Percentiles rank a stretch among this genome's conserved stretches.
These are phyloP conservation scores for Euclidium syriacum DNA, from an alignment of 345 rosid genomes.

Conservation along the genomic window DNA sequence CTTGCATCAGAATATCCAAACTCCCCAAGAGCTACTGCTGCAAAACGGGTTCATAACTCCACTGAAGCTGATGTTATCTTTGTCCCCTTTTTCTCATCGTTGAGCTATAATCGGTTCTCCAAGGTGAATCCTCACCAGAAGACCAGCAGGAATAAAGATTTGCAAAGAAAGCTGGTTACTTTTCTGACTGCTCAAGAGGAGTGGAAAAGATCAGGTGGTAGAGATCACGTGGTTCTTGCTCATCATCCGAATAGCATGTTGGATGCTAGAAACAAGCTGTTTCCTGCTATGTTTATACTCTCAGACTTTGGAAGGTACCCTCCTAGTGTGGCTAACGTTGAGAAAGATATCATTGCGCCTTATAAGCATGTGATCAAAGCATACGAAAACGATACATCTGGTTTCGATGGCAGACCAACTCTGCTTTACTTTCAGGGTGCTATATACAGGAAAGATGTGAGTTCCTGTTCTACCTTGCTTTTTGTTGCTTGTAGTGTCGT, in stretches of 20 bases:
- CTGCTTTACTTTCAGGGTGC: slow-evolving; percentile 96
- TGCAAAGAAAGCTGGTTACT: slow-evolving; percentile 67
- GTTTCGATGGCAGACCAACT: slow-evolving; percentile 60
- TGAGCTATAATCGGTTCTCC: slow-evolving; percentile 72
- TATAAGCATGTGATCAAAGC: slow-evolving; percentile 74
- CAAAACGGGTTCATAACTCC: slow-evolving; percentile 65
- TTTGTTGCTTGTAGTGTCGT: neutral
- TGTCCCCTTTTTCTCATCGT: slow-evolving; percentile 87
- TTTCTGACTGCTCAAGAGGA: slow-evolving; percentile 56
- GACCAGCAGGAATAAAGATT: slow-evolving; percentile 49
- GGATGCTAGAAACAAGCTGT: slow-evolving; percentile 68
- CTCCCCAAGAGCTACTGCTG: slow-evolving; percentile 42
- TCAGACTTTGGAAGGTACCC: slow-evolving; percentile 96
- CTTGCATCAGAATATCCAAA: slow-evolving; percentile 61
- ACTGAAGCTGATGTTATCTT: slow-evolving; percentile 81
- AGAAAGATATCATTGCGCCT: slow-evolving; percentile 91
- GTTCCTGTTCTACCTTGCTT: slow-evolving; percentile 6
- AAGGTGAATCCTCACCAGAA: slow-evolving; percentile 67
- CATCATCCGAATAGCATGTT: slow-evolving; percentile 98
- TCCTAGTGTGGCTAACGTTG: slow-evolving; percentile 72
- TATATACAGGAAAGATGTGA: slow-evolving; percentile 93
- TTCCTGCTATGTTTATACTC: slow-evolving; percentile 81
- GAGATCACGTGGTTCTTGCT: slow-evolving; percentile 77
- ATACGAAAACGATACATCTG: slow-evolving; percentile 59
- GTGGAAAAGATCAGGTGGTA: slow-evolving; percentile 81